Base-by-base conservation (phyloP, 805 yeast species). In the Starmerella powellii region DNA sequence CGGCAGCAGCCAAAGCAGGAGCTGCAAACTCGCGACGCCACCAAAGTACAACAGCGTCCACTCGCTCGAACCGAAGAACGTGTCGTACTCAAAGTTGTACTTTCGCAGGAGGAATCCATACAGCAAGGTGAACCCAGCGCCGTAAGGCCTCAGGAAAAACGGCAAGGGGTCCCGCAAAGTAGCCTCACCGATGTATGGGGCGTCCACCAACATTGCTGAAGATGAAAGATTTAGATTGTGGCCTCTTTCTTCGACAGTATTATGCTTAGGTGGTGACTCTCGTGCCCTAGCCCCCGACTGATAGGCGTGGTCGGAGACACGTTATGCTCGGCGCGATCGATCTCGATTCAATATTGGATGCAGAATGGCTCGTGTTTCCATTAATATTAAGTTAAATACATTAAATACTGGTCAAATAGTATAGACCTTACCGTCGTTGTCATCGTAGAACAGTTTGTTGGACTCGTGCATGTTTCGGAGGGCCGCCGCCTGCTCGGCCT, bases 11-110 rank as follows among this genome's bases (percentile, higher is more conserved):
- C 86, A 72, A 44, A 88, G 66, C 58, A 88, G 66, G 34, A 78
- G 65, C 58, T 88, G 93, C 45, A 80, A 47, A 2, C 95, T 75
- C 29, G 80, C 60, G 39, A 87, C 68, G 5, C 86, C 61, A 46
- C 93, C 80, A 19, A 85, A 66, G 56, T 75, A 87, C 29, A 88
- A 91, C 60, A 83, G 84, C 0, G 97, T 91, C 97, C 98, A 91
- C 64, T 88, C 98, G 35, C 80, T 72, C 20, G 95, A 95, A 34
- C 72, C 80, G 56, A 88, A 80, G 58, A 83, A 83, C 44, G 63
- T 67, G 44, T 88, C 97, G 61, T 88, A 88, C 44, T 78, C 74
- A 46, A 65, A 63, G 45, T 61, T 55, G 60, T 82, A 88, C 31
- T 83, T 60, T 54, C 80, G 75, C 40, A 66, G 64, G 59, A 82